phyloP scores from a whole-genome alignment of 2,329 filamentous ascomycete genomes.

The Corniculantispora saksenae region DNA sequence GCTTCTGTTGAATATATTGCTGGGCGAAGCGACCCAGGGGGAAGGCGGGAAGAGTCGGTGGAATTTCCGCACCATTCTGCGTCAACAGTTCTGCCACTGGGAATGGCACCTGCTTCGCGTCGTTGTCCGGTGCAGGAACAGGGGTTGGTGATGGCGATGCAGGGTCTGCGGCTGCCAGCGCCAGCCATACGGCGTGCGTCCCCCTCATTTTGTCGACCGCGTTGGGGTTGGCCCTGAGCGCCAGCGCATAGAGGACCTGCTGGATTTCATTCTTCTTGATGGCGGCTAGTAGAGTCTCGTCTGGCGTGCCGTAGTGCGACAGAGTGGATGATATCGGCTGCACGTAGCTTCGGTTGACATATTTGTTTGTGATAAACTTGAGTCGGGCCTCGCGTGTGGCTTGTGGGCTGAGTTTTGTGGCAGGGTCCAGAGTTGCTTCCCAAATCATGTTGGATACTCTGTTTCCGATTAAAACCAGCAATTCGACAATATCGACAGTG shows the following conservation, averaged over 20 bases:
- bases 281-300: constrained; percentile 86
- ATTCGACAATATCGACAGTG: constrained; percentile 93
- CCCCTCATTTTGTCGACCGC: constrained; percentile 80
- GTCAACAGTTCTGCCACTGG: constrained; percentile 86
- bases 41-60: constrained; percentile 72
- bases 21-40: constrained; percentile 79
- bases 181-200: constrained; percentile 87
- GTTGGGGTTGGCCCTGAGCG: constrained; percentile 85
- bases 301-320: constrained; percentile 74
- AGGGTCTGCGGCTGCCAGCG: constrained; percentile 88
- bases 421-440: constrained; percentile 80
- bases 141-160: constrained; percentile 66
- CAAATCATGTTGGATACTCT: constrained; percentile 94
- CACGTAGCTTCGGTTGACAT: constrained; percentile 81
- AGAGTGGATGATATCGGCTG: constrained; percentile 74
- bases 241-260: constrained; percentile 86
- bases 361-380: constrained; percentile 95
- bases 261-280: constrained; percentile 97
- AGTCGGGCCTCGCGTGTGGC: constrained; percentile 87
- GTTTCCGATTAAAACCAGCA: constrained; percentile 89
- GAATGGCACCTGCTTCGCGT: constrained; percentile 67
- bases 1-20: constrained; percentile 81
- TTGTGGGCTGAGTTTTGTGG: constrained; percentile 71
- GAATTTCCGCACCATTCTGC: constrained; percentile 92
- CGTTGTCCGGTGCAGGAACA: constrained; percentile 43